Base-by-base conservation (phyloP, 2,329 filamentous ascomycete species). In the Diplodia scrobiculata region DNA sequence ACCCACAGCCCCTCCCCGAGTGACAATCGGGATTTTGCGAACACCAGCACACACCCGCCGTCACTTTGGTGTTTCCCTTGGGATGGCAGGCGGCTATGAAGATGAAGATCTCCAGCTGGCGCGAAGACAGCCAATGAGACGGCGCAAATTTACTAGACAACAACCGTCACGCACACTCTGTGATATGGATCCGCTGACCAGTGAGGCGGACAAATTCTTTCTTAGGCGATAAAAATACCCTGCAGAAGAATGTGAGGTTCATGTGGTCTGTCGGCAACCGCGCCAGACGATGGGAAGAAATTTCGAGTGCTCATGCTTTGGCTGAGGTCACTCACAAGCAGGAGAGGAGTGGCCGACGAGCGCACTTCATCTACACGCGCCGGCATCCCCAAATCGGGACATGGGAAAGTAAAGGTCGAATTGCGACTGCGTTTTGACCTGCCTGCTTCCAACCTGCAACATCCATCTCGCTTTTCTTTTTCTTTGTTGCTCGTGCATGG, bases 81-180 rank as follows among this genome's bases (percentile, higher is more conserved):
- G n/a, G 29, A 17, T 36, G 41, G 45, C 7, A 62, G 58, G 58
- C 58, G 58, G 41, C 45, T 62, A 25, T 47, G 41, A 62, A 62
- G 48, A 50, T 62, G 58, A 62, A 21, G 58, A 62, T 62, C 58
- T 62, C 58, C 58, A 19, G 58, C 27, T 32, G 58, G 58, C 58
- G 58, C 58, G 58, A 62, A 45, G 9, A 19, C 58, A 36, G 13
- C 58, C 58, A 62, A 62, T 62, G 29, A 50, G 58, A 62, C 14
- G 13, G n/a, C 32, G 14, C 27, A 62, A 19, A 21, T 29, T 17
- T 7, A n/a, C 19, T 36, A 10, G 17, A 14, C 13, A 19, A 50
- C 41, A 32, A 50, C 45, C 14, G 29, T 62, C 58, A 62, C 58
- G 38, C 58, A 47, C 58, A 36, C 58, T 50, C n/a, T 50, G 58